Base-by-base conservation (phyloP, 306 rosid genomes). In the Pueraria montana region DNA sequence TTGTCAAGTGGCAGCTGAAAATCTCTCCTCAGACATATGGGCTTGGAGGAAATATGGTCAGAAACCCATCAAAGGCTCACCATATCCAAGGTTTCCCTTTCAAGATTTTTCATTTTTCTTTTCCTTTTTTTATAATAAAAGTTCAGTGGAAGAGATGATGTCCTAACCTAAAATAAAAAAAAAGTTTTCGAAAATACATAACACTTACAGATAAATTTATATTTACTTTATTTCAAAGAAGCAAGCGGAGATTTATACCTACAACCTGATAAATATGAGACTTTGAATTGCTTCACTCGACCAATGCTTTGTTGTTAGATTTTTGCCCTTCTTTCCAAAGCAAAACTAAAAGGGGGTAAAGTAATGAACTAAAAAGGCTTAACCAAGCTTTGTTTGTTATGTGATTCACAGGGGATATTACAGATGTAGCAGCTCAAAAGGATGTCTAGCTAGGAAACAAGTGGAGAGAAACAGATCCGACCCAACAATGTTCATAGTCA, bases 1-100 rank as follows among this genome's bases (percentile, higher is more conserved):
- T 34, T 92, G 97, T 71, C 90, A 94, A 79, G 98, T 96, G 14
- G 76, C 96, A 17, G 97, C 95, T 4, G 99, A 96, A 87, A 79
- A 86, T 52, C 91, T 94, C 27, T 96, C 97, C 4, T 94, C 99
- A 17, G 99, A 94, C 50, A 83, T 92, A 64, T 96, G 99, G 99
- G 98, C 99, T 50, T 96, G 99, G 99, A 84, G 99, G 77, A 96
- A 96, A 86, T 96, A 96, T 83, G 99, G 99, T 0, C 99, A 96
- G 75, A 96, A 96, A 88, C 99, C 98, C 78, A 96, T 96, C 80
- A 96, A 96, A 79, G 99, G 99, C 1, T 96, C 99, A 82, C 99
- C 99, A 78, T 96, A 91, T 91, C 99, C 99, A 69, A 92, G 99
- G 99, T 96, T 58, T 12, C 49, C 30, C 17, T n/a, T 58, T 55